These are phyloP conservation scores for Lactuca saligna DNA, from an alignment of 129 eudicot species.

Conservation along the genomic window DNA sequence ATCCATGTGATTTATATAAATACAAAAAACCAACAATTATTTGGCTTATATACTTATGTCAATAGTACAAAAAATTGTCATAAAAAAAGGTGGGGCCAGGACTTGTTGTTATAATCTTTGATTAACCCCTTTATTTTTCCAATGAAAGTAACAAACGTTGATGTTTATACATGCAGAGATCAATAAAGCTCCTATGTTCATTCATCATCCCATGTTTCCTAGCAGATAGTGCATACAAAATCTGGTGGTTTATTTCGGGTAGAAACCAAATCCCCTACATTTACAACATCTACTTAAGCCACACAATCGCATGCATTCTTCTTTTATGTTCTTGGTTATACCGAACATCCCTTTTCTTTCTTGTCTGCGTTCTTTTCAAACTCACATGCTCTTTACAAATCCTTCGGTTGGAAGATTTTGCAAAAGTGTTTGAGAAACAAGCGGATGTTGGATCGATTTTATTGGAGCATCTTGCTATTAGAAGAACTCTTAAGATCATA, in stretches of 20 bases:
- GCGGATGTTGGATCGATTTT: constrained; percentile 66
- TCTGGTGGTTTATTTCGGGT: constrained; percentile 89
- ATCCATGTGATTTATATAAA: too few species aligned
- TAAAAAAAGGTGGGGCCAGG: too few species aligned
- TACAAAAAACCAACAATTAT: neutral
- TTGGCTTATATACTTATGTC: too few species aligned
- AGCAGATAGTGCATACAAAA: constrained; percentile 65
- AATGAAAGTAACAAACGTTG: constrained; percentile 10
- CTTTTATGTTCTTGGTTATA: constrained; percentile 75
- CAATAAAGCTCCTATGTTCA: constrained; percentile 71
- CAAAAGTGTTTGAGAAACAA: constrained; percentile 62
- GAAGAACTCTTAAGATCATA: constrained; percentile 71
- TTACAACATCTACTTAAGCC: constrained; percentile 55
- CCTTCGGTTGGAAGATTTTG: constrained; percentile 74
- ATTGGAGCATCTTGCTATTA: constrained; percentile 70
- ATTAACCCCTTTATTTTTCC: too few species aligned
- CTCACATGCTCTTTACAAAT: constrained; percentile 78
- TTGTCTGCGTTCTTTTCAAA: constrained; percentile 75
- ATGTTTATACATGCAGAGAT: constrained; percentile 51
- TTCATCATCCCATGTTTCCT: constrained; percentile 78
- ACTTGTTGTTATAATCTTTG: too few species aligned
- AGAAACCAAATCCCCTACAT: constrained; percentile 65
- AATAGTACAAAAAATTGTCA: too few species aligned
- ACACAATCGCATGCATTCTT: constrained; percentile 53
- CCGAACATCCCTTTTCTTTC: constrained; percentile 70